Evolutionary conservation across 306 rosid species (phyloP).

Genomic region (Pyrus betulifolia): DNA sequence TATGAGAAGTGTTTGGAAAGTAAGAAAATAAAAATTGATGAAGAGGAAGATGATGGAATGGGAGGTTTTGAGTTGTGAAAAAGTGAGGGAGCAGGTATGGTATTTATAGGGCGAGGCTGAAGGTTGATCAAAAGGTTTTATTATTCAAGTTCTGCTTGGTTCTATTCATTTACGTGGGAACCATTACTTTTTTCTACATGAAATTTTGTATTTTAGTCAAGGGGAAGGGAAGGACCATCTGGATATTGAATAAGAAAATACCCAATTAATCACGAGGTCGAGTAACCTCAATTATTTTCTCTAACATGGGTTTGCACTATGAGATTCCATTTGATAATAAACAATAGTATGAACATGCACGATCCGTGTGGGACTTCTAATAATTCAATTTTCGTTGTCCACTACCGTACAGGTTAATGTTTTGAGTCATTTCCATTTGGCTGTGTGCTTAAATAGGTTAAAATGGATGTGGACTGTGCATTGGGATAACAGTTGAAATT

Average conservation of each 20-base stretch:
- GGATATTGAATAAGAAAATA: not conserved
- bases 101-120: not conserved
- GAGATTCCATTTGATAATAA: no score
- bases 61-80: slow-evolving; percentile 17
- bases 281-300: no score
- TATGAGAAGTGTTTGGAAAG: no score
- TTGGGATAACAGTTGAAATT: no score
- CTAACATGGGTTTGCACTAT: no score
- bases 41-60: not conserved
- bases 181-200: not conserved
- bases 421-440: no score
- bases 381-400: no score
- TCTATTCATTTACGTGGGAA: not conserved
- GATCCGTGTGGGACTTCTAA: no score
- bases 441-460: no score
- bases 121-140: not conserved
- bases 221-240: not conserved
- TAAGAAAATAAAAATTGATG: not conserved
- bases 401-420: no score
- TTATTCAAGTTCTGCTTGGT: not conserved
- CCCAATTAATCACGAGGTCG: not conserved
- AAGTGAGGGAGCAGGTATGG: not conserved
- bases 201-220: not conserved
- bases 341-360: no score
- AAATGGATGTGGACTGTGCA: no score